phyloP scores from a whole-genome alignment of 1,284 basidiomycete genomes.

The Cutaneotrichosporon mucoides region DNA sequence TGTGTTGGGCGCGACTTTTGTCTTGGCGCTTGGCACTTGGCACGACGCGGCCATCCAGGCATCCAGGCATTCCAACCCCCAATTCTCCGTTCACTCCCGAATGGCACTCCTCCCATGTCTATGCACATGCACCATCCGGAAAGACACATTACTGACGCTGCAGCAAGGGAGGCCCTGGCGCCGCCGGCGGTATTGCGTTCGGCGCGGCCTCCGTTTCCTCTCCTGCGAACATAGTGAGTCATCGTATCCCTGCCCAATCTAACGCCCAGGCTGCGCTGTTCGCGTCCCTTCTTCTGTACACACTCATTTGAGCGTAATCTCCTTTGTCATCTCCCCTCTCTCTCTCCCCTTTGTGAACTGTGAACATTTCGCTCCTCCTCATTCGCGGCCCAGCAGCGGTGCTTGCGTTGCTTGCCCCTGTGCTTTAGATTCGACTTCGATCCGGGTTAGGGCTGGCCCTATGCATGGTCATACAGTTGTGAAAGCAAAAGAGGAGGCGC shows the following conservation, averaged over 20 bases:
- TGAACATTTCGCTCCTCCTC: not conserved
- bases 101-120: too few species aligned
- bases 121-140: too few species aligned
- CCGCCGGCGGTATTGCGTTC: not conserved
- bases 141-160: not conserved
- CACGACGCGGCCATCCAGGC: too few species aligned
- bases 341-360: not conserved
- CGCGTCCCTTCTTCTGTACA: not conserved
- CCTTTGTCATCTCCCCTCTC: not conserved
- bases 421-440: slow-evolving; percentile 1
- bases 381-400: not conserved
- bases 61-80: too few species aligned
- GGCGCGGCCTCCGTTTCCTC: not conserved
- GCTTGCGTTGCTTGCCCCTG: not conserved
- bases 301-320: not conserved
- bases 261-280: not conserved
- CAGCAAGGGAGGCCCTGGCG: not conserved
- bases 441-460: slow-evolving; percentile 5
- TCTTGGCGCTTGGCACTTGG: not conserved
- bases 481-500: too few species aligned
- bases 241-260: too few species aligned
- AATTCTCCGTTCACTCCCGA: not conserved
- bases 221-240: not conserved
- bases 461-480: slow-evolving; percentile 1
- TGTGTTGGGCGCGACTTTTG: not conserved